These are phyloP conservation scores for Fraxinus baroniana DNA, from an alignment of 305 asterid species.

Conservation along the genomic window DNA sequence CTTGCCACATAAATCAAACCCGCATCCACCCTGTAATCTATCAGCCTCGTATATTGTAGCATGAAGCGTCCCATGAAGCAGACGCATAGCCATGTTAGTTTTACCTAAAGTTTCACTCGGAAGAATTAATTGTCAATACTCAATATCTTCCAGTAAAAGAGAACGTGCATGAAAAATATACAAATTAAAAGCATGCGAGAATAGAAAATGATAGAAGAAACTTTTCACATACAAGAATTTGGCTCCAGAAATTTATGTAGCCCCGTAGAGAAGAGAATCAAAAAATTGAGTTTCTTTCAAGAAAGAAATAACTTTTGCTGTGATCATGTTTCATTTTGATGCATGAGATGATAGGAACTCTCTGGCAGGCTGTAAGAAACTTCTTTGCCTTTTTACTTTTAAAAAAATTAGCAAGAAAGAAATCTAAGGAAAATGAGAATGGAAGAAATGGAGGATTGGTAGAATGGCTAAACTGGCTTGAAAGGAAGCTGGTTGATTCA, in stretches of 20 bases:
- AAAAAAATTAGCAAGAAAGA: constrained; percentile 29
- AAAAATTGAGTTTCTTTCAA: constrained; percentile 27
- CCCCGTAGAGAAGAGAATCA: constrained; percentile 19
- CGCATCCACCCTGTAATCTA: constrained; percentile 43
- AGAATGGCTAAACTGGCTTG: constrained; percentile 19
- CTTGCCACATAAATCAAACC: constrained; percentile 40
- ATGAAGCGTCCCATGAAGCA: constrained; percentile 80
- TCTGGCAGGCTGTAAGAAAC: not conserved
- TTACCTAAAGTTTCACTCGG: not conserved
- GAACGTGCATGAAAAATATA: not conserved
- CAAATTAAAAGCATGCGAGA: not conserved
- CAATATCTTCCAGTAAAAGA: not conserved
- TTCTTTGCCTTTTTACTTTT: constrained; percentile 12
- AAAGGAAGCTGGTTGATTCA: not conserved
- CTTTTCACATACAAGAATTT: not conserved
- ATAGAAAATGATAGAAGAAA: not conserved
- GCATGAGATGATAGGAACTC: constrained; percentile 1
- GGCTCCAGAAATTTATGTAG: not conserved
- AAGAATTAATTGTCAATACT: not conserved
- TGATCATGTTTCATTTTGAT: constrained; percentile 11
- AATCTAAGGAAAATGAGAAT: constrained; percentile 12
- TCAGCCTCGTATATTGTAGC: constrained; percentile 66
- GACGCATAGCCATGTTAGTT: constrained; percentile 41
- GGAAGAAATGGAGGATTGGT: constrained; percentile 20
- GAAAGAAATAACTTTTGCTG: constrained; percentile 41